Conservation (phyloP, 1,284 basidiomycete genomes). For the Melampsora larici-populina region DNA sequence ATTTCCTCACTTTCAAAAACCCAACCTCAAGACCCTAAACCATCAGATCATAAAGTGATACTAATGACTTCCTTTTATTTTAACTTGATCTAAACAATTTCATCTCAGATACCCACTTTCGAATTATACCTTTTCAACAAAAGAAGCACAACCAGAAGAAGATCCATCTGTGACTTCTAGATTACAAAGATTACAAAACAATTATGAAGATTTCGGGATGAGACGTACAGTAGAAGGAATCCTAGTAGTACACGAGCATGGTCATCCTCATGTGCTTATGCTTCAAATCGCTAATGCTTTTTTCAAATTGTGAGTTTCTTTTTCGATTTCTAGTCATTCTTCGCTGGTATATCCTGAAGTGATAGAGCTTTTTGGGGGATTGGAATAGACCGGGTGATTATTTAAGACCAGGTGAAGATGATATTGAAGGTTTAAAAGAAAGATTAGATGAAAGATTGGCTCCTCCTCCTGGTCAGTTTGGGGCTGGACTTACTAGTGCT, state of each 20-base stretch:
- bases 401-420: constrained; percentile 89
- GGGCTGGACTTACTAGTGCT: constrained; percentile 43
- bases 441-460: constrained; percentile 84
- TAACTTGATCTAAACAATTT: no score
- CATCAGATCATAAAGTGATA: no score
- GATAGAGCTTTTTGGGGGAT: not conserved
- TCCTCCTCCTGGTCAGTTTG: constrained; percentile 57
- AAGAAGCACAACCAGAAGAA: constrained; percentile 92
- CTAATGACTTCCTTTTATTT: no score
- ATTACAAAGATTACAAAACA: constrained; percentile 65
- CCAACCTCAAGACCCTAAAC: not conserved
- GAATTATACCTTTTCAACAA: constrained; percentile 85
- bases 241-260: constrained; percentile 83
- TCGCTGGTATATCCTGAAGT: not conserved
- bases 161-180: constrained; percentile 77
- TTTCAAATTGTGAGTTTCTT: constrained; percentile 68
- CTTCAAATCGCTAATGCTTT: constrained; percentile 97
- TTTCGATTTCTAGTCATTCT: not conserved
- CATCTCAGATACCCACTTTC: constrained; percentile 65
- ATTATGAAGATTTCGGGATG: constrained; percentile 93
- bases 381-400: constrained; percentile 85
- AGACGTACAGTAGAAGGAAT: constrained; percentile 92
- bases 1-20: not conserved
- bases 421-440: constrained; percentile 79
- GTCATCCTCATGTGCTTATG: constrained; percentile 92